phyloP scores from a whole-genome alignment of 2,329 filamentous ascomycete species.

The Pseudogymnoascus sp. region DNA sequence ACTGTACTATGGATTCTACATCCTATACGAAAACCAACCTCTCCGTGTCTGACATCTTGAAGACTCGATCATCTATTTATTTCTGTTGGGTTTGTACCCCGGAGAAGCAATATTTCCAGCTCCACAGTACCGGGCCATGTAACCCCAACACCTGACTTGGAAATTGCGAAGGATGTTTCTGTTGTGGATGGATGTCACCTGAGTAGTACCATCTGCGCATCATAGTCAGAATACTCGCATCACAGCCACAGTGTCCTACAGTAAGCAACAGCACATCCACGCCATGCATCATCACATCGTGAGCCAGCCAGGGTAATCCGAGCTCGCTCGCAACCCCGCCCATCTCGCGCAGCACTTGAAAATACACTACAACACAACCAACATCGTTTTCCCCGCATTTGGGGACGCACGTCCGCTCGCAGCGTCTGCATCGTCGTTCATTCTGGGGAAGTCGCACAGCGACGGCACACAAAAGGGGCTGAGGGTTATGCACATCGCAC shows the following conservation, averaged over 20 bases:
- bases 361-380: not conserved
- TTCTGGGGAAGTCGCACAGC: not conserved
- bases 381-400: not conserved
- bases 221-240: constrained; percentile 1
- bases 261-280: not conserved
- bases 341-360: not conserved
- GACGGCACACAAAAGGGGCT: not conserved
- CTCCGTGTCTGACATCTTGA: constrained; percentile 1
- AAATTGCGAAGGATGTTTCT: not conserved
- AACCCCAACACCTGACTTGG: not conserved
- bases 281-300: not conserved
- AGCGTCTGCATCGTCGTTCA: not conserved
- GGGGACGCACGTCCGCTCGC: not conserved
- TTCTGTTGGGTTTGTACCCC: not conserved
- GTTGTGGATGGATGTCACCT: not conserved
- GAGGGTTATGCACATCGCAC: not conserved
- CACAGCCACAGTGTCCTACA: not conserved
- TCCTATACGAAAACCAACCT: not conserved
- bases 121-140: constrained; percentile 1
- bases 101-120: not conserved
- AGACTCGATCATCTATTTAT: not conserved
- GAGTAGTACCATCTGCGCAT: not conserved
- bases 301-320: not conserved
- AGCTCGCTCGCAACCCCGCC: not conserved
- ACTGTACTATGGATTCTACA: not conserved